Percentiles rank a stretch among this genome's conserved stretches.
phyloP scores from a whole-genome alignment of 2,329 filamentous ascomycete species.

The Metarhizium guizhouense region DNA sequence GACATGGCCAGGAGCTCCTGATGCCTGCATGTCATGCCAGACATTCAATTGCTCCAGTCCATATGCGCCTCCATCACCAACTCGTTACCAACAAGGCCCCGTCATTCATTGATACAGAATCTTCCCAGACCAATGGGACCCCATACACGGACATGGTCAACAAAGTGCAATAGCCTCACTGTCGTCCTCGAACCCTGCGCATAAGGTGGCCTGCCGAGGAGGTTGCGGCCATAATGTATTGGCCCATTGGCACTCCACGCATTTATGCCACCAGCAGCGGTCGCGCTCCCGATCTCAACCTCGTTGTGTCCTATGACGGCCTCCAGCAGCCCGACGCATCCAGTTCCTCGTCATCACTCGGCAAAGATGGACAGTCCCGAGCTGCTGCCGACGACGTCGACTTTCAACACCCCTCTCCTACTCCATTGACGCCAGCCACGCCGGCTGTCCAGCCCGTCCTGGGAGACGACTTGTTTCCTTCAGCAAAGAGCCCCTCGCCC shows the following conservation, averaged over 20 bases:
- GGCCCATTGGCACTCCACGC: constrained; percentile 77
- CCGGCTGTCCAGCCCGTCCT: constrained; percentile 52
- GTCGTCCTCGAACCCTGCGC: constrained; percentile 8
- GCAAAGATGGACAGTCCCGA: constrained; percentile 12
- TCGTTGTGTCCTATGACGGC: constrained; percentile 54
- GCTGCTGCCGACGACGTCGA: constrained; percentile 24
- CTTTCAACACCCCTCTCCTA: constrained; percentile 27
- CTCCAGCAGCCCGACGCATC: constrained; percentile 27
- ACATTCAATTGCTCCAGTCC: neutral
- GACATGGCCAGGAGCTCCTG: neutral
- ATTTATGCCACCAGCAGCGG: constrained; percentile 72
- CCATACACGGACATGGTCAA: constrained; percentile 16
- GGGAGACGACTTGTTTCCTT: constrained; percentile 32
- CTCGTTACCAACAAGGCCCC: neutral
- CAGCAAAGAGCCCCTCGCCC: constrained; percentile 6
- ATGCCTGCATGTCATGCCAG: neutral
- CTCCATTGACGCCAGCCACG: constrained; percentile 46
- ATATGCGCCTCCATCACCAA: neutral
- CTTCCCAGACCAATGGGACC: neutral
- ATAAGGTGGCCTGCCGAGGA: constrained; percentile 14
- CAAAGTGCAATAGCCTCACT: constrained; percentile 12
- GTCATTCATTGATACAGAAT: neutral
- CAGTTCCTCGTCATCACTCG: constrained; percentile 11
- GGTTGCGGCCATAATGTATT: constrained; percentile 61
- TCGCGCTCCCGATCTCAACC: constrained; percentile 39